Conservation (phyloP, 2,329 filamentous ascomycete genomes). For the Pseudocercospora cruenta region DNA sequence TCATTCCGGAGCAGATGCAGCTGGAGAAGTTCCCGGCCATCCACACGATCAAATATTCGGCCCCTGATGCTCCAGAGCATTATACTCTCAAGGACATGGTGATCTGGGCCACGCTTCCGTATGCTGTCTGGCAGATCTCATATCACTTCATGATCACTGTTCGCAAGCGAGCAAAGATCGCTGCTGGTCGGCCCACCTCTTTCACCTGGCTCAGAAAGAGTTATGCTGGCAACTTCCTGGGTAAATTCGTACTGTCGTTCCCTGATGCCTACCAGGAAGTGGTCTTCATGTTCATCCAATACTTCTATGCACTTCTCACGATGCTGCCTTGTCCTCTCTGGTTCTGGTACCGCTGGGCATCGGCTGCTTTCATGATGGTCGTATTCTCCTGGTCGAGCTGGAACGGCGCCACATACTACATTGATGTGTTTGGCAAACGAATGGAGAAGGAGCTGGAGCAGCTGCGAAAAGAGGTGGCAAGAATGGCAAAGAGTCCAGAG, state of each 20-base stretch:
- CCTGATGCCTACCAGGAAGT: conserved; percentile 78
- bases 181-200: conserved; percentile 89
- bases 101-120: conserved; percentile 89
- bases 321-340: conserved; percentile 94
- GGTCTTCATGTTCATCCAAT: conserved; percentile 96
- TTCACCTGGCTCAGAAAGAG: conserved; percentile 96
- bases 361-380: conserved; percentile 71
- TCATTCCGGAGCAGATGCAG: conserved; percentile 69
- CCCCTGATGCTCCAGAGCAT: conserved; percentile 73
- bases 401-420: conserved; percentile 97
- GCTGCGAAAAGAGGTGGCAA: conserved; percentile 76
- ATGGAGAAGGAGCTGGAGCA: conserved; percentile 96
- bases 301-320: conserved; percentile 83
- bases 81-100: conserved; percentile 82
- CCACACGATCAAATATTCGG: conserved; percentile 73
- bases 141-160: conserved; percentile 98
- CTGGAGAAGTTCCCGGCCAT: conserved; percentile 78
- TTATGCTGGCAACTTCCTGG: conserved; percentile 88
- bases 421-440: conserved; percentile 93
- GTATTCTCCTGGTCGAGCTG: conserved; percentile 97
- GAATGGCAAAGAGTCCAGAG: conserved; percentile 38
- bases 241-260: conserved; percentile 78
- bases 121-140: conserved; percentile 85
- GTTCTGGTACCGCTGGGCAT: conserved; percentile 87
- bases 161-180: conserved; percentile 92